Evolutionary conservation across 2,329 filamentous ascomycete species (phyloP), one percentile per base, ranked within the genome.

Genomic region (Aspergillus sclerotialis): DNA sequence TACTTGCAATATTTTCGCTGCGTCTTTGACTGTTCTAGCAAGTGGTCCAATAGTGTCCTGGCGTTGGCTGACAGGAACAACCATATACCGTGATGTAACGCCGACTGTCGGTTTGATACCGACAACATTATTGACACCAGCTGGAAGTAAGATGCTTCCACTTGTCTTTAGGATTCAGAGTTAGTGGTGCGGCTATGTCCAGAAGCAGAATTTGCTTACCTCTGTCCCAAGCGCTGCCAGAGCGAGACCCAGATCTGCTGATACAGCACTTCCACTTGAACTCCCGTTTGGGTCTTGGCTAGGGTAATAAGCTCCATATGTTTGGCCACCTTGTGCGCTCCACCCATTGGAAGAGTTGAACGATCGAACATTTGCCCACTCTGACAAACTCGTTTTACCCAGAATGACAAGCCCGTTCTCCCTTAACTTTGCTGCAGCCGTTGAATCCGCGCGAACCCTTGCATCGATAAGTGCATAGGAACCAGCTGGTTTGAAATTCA

Each of bases 21-120:
- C 75, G 40, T 78, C 75, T 44, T 71, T 75, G 25, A 78, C 74
- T 0, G 72, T 74, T 27, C 73, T 63, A 2, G 74, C 67, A 65
- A 78, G 73, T 0, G 75, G 73, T 0, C 74, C 75, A 7, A 76
- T 61, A 2, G 72, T 73, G 41, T 77, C 73, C 45, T 73, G 71
- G 36, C 68, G 72, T 42, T 74, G 62, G 17, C 65, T 71, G 38
- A 85, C 76, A 1, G 82, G 82, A 8, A 86, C 73, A 2, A 84
- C 80, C 4, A 81, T 64, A 26, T 52, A 44, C 4, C 56, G 64
- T 1, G 75, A 78, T 0, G 74, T 82, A 3, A 84, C 62, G 0
- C 80, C 80, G 2, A 82, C 75, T 0, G 78, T 80, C 1, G 80
- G 77, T 50, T 80, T 81, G 52, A 85, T 78, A 2, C 77, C 80